Conservation (phyloP, 78 protist species). For the Planoprotostelium fungivorum region DNA sequence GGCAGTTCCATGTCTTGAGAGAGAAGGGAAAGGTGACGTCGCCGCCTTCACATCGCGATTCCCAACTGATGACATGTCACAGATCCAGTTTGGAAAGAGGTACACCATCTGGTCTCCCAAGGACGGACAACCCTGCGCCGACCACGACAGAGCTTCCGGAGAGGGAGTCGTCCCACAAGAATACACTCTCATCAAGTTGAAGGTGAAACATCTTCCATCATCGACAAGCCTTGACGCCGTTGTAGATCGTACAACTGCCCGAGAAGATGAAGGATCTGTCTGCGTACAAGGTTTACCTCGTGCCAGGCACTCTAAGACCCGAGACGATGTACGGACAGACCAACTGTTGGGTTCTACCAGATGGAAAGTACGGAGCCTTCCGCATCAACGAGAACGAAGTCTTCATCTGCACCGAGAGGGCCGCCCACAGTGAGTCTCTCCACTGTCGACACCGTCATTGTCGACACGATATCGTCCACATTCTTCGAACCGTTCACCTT, state of each 20-base stretch:
- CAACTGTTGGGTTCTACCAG: constrained; percentile 97
- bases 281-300: constrained; percentile 74
- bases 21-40: constrained; percentile 52
- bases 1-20: constrained; percentile 94
- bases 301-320: constrained; percentile 99
- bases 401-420: constrained; percentile 76
- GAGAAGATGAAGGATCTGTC: not conserved
- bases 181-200: constrained; percentile 92
- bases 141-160: constrained; percentile 98
- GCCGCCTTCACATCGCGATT: constrained; percentile 18
- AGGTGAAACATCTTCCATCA: constrained; percentile 13
- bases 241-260: not conserved
- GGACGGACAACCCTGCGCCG: constrained; percentile 98
- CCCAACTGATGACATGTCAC: not conserved
- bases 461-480: not conserved
- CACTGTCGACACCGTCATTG: not conserved
- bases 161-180: constrained; percentile 97
- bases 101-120: constrained; percentile 89
- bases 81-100: constrained; percentile 62
- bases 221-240: not conserved
- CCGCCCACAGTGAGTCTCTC: constrained; percentile 68
- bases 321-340: constrained; percentile 99
- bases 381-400: constrained; percentile 59
- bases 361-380: constrained; percentile 89
- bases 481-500: too few species aligned